A percentile compares a stretch with the other conserved stretches of the same genome.
phyloP scores from a whole-genome alignment of 805 yeast species.

The Komagataella pseudopastoris region DNA sequence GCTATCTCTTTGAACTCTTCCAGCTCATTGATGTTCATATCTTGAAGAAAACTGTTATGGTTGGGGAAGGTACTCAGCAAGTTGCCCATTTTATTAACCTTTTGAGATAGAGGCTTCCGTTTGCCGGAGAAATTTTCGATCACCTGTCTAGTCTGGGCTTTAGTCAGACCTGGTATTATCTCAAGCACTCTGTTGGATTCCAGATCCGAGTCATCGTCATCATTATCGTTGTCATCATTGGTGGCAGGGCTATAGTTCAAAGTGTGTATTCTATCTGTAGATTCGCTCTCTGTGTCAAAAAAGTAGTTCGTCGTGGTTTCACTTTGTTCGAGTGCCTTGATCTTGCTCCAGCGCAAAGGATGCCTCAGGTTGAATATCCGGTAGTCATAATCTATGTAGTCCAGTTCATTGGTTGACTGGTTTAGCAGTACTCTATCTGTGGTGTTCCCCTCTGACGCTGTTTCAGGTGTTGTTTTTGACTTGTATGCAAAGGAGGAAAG shows the following conservation, averaged over 20 bases:
- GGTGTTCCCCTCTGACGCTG: background rate
- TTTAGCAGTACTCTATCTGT: slow-evolving; percentile 7
- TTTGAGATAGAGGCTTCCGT: background rate
- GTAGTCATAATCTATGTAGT: slow-evolving; percentile 19
- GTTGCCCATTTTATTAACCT: background rate
- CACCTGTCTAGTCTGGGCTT: background rate
- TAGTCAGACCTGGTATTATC: background rate
- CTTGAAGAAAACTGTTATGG: slow-evolving; percentile 2
- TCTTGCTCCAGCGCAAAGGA: slow-evolving; percentile 18
- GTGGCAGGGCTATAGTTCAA: slow-evolving; percentile 3
- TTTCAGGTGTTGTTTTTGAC: background rate
- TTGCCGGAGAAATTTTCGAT: background rate
- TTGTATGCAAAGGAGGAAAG: background rate
- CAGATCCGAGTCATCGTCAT: slow-evolving; percentile 1
- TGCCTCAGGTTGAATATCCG: slow-evolving; percentile 19
- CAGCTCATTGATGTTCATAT: slow-evolving; percentile 15
- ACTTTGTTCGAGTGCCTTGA: slow-evolving; percentile 22
- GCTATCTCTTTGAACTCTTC: slow-evolving; percentile 18
- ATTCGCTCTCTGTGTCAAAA: slow-evolving; percentile 14
- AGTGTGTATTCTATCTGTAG: slow-evolving; percentile 3
- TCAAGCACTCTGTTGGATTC: background rate
- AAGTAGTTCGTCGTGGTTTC: slow-evolving; percentile 18
- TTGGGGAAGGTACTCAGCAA: background rate
- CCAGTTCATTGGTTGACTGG: slow-evolving; percentile 10
- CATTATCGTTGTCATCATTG: slow-evolving; percentile 5